A percentile compares a stretch with the other conserved stretches of the same genome.
Conservation (phyloP, 306 rosid species). For the Vicia villosa region DNA sequence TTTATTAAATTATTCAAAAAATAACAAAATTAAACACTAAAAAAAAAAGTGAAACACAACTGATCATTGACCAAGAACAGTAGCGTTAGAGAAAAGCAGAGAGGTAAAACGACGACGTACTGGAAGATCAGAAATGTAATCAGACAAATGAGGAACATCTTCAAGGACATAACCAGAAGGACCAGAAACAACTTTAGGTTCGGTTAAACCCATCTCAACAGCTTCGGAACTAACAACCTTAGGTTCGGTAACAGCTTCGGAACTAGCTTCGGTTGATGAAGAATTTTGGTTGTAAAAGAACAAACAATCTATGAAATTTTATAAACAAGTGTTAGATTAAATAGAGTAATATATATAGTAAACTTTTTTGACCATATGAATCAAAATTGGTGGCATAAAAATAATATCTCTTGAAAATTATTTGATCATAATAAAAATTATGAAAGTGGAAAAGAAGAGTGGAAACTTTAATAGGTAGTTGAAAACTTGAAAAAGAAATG, state of each 20-base stretch:
- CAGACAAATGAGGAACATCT: constrained; percentile 85
- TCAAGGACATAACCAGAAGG: constrained; percentile 71
- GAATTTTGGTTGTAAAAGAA: not conserved
- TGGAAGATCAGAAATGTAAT: constrained; percentile 70
- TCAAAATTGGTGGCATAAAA: too few relatives aligned
- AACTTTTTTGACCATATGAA: too few relatives aligned
- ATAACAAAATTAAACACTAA: not conserved
- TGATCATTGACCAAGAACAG: constrained; percentile 5
- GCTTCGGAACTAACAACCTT: constrained; percentile 43
- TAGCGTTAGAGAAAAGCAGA: constrained; percentile 19
- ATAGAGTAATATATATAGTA: too few relatives aligned
- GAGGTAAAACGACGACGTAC: constrained; percentile 49
- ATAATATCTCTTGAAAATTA: too few relatives aligned
- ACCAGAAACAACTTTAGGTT: constrained; percentile 54
- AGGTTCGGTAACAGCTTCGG: constrained; percentile 20
- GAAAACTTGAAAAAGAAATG: too few relatives aligned
- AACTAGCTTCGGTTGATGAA: not conserved
- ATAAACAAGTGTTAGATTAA: too few relatives aligned
- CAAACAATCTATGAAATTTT: not conserved
- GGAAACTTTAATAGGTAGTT: too few relatives aligned
- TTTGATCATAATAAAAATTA: too few relatives aligned
- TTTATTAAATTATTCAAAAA: not conserved
- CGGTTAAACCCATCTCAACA: constrained; percentile 42
- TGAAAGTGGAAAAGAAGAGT: too few relatives aligned
- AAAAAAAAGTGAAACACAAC: not conserved